Percentiles rank a stretch among this genome's conserved stretches.
phyloP scores from a whole-genome alignment of 2,329 filamentous ascomycete genomes.

The Paracorniculantispora psalliotae region DNA sequence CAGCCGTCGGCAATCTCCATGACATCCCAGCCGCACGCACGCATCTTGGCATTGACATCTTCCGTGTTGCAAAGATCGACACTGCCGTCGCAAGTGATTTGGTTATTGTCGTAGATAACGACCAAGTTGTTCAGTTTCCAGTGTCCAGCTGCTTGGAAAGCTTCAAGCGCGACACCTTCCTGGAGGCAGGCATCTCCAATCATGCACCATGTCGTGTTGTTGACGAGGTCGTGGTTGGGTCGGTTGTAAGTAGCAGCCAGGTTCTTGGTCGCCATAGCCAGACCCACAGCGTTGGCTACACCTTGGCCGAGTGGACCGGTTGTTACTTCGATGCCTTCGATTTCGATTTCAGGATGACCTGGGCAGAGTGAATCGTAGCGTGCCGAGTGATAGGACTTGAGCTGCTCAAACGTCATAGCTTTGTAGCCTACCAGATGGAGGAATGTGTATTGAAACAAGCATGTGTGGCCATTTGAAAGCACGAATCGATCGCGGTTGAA shows the following conservation, averaged over 20 bases:
- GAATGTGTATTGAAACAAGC: slow-evolving; percentile 50
- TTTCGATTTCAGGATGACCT: slow-evolving; percentile 54
- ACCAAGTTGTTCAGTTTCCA: slow-evolving; percentile 51
- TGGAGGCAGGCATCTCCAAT: slow-evolving; percentile 54
- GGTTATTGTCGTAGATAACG: slow-evolving; percentile 58
- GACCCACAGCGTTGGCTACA: slow-evolving; percentile 55
- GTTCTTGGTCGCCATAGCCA: slow-evolving; percentile 54
- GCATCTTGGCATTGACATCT: slow-evolving; percentile 54
- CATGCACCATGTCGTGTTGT: slow-evolving; percentile 52
- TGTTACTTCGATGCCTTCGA: slow-evolving; percentile 53
- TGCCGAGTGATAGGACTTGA: slow-evolving; percentile 47
- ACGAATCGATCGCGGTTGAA: slow-evolving; percentile 61
- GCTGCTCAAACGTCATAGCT: slow-evolving; percentile 50
- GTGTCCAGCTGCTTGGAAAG: slow-evolving; percentile 52
- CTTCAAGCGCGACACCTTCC: slow-evolving; percentile 54
- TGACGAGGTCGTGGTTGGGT: slow-evolving; percentile 42
- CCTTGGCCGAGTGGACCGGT: slow-evolving; percentile 57
- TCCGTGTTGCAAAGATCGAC: slow-evolving; percentile 50
- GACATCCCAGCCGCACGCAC: slow-evolving; percentile 51
- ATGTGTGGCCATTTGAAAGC: slow-evolving; percentile 55
- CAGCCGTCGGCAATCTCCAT: slow-evolving; percentile 49
- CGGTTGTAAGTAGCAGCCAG: slow-evolving; percentile 50
- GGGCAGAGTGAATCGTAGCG: slow-evolving; percentile 46
- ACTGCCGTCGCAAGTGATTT: slow-evolving; percentile 54
- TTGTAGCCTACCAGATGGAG: slow-evolving; percentile 50